phyloP scores from a whole-genome alignment of 495 filamentous ascomycete species.

The Daldinia grandis region DNA sequence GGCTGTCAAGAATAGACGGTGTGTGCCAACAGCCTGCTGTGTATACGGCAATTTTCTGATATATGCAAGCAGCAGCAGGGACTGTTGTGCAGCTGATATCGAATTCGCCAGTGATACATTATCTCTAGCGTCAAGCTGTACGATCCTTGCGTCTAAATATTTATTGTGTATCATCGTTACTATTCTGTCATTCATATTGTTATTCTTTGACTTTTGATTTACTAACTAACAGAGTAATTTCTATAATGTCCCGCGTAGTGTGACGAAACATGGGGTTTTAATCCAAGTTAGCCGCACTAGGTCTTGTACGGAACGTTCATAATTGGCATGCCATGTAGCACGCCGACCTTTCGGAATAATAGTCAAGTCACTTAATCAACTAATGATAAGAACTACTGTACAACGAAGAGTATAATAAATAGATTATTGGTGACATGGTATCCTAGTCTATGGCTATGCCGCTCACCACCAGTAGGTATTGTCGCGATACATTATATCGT shows the following conservation, averaged over 20 bases:
- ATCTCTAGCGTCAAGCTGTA: not conserved
- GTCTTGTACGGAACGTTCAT: conserved; percentile 10
- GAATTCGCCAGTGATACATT: not conserved
- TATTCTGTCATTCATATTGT: not conserved
- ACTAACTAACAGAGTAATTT: not conserved
- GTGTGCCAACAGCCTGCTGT: conserved; percentile 14
- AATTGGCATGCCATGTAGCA: conserved; percentile 16
- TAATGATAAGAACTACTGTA: not conserved
- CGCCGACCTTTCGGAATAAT: conserved; percentile 2
- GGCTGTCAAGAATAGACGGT: not conserved
- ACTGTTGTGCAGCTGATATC: not conserved
- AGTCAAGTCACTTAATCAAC: not conserved
- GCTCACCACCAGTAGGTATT: not conserved
- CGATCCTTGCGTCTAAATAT: not conserved
- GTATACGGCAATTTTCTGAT: conserved; percentile 16
- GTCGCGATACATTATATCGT: not conserved
- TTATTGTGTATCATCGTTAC: not conserved
- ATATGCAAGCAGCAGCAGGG: not conserved
- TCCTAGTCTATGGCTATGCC: not conserved
- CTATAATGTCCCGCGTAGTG: not conserved
- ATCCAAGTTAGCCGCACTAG: conserved; percentile 6
- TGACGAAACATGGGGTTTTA: not conserved
- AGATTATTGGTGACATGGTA: not conserved
- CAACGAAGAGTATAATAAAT: not conserved
- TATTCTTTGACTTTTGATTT: not conserved